Base-by-base conservation (phyloP, 768 basidiomycete species). In the Tulasnella calospora region DNA sequence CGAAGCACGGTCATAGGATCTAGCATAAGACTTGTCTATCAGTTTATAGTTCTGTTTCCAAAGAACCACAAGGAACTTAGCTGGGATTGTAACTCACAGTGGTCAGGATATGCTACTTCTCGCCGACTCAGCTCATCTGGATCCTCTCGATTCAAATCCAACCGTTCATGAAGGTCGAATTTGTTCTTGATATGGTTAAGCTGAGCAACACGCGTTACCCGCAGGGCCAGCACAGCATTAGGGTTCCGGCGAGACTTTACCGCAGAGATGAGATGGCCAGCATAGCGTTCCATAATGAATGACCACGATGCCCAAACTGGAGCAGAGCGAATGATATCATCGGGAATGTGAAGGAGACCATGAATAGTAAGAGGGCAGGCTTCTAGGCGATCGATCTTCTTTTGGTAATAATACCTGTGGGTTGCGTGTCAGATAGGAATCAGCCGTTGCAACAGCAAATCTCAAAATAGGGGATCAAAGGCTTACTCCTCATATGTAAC, bases 281-380 rank as follows among this genome's bases (percentile, higher is more conserved):
- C n/a, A 19, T 51, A 76, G n/a, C 78, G 73, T 76, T 87, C 85
- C 81, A 86, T 83, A 33, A 79, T 81, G 75, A 85, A 86, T 1
- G 84, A 82, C 86, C 86, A 86, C 13, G 80, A 82, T 0, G 82
- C 71, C 83, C 85, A 86, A 1, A 83, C 80, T 9, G 85, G 86
- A 0, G 86, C 86, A 30, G 78, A 82, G 3, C 73, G 79, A 61
- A 82, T 71, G 47, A 86, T 86, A 38, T 82, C 80, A 72, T 84
- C 81, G 19, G 81, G 80, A 73, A 86, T 70, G 73, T 86, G 85
- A 1, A 86, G 81, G 0, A 86, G 79, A 5, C 79, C 83, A 81
- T 86, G 86, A 1, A 86, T 81, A 1, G 83, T 83, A 6, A 85
- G 74, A 1, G 83, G 78, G 76, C 85, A 86, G 1, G 80, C 72